Evolutionary conservation across 1,139 yeast genomes (phyloP), one percentile per base, ranked within the genome.

Genomic region (Candida labiduridarum): DNA sequence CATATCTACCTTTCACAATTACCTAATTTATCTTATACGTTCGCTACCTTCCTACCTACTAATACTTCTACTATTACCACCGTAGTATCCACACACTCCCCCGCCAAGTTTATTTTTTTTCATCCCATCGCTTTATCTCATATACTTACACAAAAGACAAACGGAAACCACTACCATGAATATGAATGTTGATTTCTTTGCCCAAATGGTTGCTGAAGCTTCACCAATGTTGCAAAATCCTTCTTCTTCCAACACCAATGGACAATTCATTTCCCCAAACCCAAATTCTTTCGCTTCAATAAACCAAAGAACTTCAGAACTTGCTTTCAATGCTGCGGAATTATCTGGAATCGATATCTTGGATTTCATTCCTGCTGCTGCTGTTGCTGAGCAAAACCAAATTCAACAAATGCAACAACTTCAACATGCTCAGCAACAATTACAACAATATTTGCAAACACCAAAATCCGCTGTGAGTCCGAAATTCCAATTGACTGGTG

Each of bases 401-500:
- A 15, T 31, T 7, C 46, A 43, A 34, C 38, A 34, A 25, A 25
- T 31, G 16, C 45, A 33, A 31, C 31, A 38, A 14, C 16, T 11
- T 2, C 41, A 38, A 31, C 40, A 31, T 25, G 38, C 10, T 4
- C 44, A 41, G 14, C 44, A 41, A 29, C 19, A 43, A 34, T 43
- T 34, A 10, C 46, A 43, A 43, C 46, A 43, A 25, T 44, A 48
- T 22, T 41, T 52, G 18, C 48, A 50, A 38, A 53, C 55, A 14
- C 56, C 55, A 14, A 46, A 46, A 30, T 29, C 54, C 12, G 18
- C 53, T 14, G 25, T 34, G 4, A 46, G 54, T 45, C 53, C 58
- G 2, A 47, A 46, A 9, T 52, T 48, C 36, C 50, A 48, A 38
- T 34, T 33, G 16, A 34, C 40, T 19, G 49, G 47, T 9, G 49